phyloP scores from a whole-genome alignment of 192 early-diverging fungal species.

The Coemansia sp. region DNA sequence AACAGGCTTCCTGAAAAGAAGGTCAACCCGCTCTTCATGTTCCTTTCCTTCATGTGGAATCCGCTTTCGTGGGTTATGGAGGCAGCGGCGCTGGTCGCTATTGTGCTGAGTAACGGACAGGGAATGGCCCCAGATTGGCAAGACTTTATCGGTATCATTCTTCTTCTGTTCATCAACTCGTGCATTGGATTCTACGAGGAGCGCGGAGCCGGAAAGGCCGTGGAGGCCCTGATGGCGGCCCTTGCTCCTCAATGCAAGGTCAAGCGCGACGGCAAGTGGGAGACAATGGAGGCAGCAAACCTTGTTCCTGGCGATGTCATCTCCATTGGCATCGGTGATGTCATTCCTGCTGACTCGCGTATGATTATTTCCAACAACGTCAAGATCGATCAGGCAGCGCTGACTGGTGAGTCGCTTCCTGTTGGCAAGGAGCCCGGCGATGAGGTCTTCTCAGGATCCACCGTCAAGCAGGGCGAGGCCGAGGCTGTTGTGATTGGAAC shows the following conservation, averaged over 20 bases:
- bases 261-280: constrained; percentile 82
- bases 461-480: constrained; percentile 78
- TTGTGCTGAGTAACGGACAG: constrained; percentile 71
- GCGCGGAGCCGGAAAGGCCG: constrained; percentile 84
- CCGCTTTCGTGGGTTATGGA: constrained; percentile 84
- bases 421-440: constrained; percentile 68
- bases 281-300: constrained; percentile 69
- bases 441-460: constrained; percentile 76
- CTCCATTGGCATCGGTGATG: constrained; percentile 81
- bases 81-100: constrained; percentile 82
- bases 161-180: constrained; percentile 81
- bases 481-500: constrained; percentile 78
- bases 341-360: constrained; percentile 84
- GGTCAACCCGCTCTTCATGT: constrained; percentile 80
- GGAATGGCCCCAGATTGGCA: constrained; percentile 74
- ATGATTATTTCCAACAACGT: constrained; percentile 69
- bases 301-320: constrained; percentile 93
- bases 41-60: constrained; percentile 85
- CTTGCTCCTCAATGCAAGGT: constrained; percentile 86
- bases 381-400: constrained; percentile 70
- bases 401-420: constrained; percentile 76
- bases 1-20: constrained; percentile 75
- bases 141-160: constrained; percentile 81
- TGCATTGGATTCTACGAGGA: constrained; percentile 89
- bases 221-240: constrained; percentile 93